These are phyloP conservation scores for Vickermania ingenoplastis DNA, from an alignment of 208 protist species.

Conservation along the genomic window DNA sequence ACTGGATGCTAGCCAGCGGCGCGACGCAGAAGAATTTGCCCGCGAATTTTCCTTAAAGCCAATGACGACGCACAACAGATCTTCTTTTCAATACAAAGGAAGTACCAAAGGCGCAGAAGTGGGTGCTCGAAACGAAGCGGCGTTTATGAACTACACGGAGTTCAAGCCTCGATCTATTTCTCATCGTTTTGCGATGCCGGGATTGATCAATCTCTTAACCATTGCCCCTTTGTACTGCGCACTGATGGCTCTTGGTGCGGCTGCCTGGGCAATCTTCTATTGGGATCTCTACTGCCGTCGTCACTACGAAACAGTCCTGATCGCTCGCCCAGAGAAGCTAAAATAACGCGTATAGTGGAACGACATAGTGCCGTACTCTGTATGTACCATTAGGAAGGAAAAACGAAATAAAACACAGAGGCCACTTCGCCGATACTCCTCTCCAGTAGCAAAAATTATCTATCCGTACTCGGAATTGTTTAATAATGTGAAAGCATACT, in stretches of 20 bases:
- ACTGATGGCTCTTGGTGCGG: conserved; percentile 40
- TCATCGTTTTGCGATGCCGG: conserved; percentile 56
- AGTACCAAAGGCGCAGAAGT: conserved; percentile 76
- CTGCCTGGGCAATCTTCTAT: conserved; percentile 74
- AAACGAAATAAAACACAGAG: conserved; percentile 5
- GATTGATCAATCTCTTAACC: conserved; percentile 67
- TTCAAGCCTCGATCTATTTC: conserved; percentile 42
- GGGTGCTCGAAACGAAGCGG: conserved; percentile 79
- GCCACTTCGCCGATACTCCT: not conserved
- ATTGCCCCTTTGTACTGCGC: conserved; percentile 61
- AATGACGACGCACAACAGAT: conserved; percentile 56
- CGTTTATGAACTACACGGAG: conserved; percentile 76
- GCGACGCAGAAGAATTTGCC: conserved; percentile 21
- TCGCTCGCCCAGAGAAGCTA: conserved; percentile 49
- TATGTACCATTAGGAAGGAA: too few relatives aligned
- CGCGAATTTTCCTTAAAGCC: conserved; percentile 47
- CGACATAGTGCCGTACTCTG: too few relatives aligned
- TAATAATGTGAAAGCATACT: too few relatives aligned
- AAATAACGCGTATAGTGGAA: too few relatives aligned
- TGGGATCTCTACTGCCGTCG: conserved; percentile 79
- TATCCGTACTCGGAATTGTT: too few relatives aligned
- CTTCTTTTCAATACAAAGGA: conserved; percentile 55
- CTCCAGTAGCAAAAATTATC: conserved; percentile 2
- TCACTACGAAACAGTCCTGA: conserved; percentile 74
- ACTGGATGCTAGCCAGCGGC: conserved; percentile 19